Conservation (phyloP, 176 grass and related monocot species). For the Cocos nucifera region DNA sequence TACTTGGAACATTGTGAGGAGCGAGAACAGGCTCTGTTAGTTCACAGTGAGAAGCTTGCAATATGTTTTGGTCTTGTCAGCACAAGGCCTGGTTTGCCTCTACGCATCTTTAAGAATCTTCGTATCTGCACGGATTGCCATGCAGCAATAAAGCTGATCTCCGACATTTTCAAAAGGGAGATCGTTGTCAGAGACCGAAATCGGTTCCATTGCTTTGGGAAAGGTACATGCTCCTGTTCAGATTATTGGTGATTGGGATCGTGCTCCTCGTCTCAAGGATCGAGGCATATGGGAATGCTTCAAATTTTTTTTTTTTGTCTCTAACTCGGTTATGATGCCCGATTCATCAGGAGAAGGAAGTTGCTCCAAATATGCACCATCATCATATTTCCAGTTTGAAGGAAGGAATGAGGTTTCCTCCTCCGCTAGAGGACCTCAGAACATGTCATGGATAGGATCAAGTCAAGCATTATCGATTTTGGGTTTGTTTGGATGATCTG, state of each 20-base stretch:
- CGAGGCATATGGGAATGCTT: too few species aligned
- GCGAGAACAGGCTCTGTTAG: constrained; percentile 15
- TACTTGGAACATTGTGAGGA: constrained; percentile 6
- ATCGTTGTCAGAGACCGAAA: constrained; percentile 28
- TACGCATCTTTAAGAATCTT: constrained; percentile 30
- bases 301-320: too few species aligned
- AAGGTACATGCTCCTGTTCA: constrained; percentile 27
- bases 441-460: too few species aligned
- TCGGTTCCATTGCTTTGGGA: constrained; percentile 27
- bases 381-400: too few species aligned
- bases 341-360: too few species aligned
- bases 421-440: too few species aligned
- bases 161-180: constrained; percentile 20
- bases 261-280: too few species aligned
- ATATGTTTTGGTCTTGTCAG: constrained; percentile 27
- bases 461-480: too few species aligned
- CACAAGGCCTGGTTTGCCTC: constrained; percentile 8
- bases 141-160: constrained; percentile 21
- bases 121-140: constrained; percentile 32
- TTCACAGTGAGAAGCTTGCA: constrained; percentile 33
- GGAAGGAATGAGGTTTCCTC: too few species aligned
- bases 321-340: too few species aligned
- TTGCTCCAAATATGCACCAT: too few species aligned
- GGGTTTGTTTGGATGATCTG: too few species aligned
- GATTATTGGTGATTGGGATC: constrained; percentile 22